phyloP scores from a whole-genome alignment of 2,329 filamentous ascomycete genomes.

The Tolypocladium inflatum region DNA sequence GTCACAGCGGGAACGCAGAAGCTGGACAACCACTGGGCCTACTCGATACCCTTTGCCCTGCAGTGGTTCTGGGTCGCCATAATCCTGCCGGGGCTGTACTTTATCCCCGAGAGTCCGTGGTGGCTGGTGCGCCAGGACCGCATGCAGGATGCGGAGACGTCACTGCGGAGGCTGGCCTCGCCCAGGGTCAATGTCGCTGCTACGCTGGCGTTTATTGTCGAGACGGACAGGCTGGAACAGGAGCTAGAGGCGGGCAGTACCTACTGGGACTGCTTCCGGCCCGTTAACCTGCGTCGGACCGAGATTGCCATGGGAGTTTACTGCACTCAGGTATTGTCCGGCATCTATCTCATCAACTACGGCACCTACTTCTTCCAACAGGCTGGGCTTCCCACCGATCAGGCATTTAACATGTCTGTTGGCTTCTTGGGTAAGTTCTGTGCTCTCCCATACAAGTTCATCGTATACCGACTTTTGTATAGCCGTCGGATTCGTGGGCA shows the following conservation, averaged over 20 bases:
- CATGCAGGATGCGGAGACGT: slow-evolving; percentile 15
- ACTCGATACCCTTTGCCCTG: slow-evolving; percentile 35
- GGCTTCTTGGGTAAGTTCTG: slow-evolving; percentile 12
- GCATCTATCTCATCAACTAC: slow-evolving; percentile 28
- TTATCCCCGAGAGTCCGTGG: slow-evolving; percentile 24
- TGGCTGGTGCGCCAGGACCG: slow-evolving; percentile 18
- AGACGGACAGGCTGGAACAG: slow-evolving; percentile 34
- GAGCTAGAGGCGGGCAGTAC: slow-evolving; percentile 19
- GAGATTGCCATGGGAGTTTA: slow-evolving; percentile 35
- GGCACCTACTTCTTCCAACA: slow-evolving; percentile 39
- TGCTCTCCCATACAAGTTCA: slow-evolving; percentile 18
- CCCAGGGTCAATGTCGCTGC: slow-evolving; percentile 32
- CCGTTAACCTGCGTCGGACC: slow-evolving; percentile 33
- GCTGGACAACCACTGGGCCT: slow-evolving; percentile 43
- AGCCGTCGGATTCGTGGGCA: slow-evolving; percentile 31
- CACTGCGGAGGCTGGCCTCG: slow-evolving; percentile 23
- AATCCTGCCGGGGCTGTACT: slow-evolving; percentile 15
- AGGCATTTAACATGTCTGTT: slow-evolving; percentile 31
- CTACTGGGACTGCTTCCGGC: slow-evolving; percentile 38
- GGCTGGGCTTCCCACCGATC: slow-evolving; percentile 26
- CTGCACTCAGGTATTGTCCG: slow-evolving; percentile 24
- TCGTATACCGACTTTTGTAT: slow-evolving; percentile 11
- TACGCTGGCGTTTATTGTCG: slow-evolving; percentile 58
- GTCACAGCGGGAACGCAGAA: too few species aligned
- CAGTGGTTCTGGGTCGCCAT: slow-evolving; percentile 26